A percentile compares a stretch with the other conserved stretches of the same genome.
Conservation (phyloP, 225 moss, liverwort and hornwort species). For the Ulota crispa region DNA sequence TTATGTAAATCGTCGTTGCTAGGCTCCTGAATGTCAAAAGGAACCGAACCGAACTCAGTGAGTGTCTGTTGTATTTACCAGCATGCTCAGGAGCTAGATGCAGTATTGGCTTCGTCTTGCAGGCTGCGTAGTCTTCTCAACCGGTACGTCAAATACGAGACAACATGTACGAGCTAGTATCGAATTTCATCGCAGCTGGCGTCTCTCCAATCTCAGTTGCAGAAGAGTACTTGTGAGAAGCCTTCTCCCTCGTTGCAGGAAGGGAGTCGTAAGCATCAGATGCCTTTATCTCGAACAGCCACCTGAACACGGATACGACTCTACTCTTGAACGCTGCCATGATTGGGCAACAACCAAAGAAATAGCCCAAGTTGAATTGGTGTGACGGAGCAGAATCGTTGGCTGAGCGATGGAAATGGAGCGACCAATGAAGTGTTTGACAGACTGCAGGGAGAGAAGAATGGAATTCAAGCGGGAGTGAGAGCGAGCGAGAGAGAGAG, state of each 20-base stretch:
- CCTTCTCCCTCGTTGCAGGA: not conserved
- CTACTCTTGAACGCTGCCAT: conserved; percentile 20
- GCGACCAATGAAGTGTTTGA: too few species aligned
- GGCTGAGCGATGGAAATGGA: not conserved
- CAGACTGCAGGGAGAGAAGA: not conserved
- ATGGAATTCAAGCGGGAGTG: not conserved
- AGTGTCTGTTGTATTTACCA: too few species aligned
- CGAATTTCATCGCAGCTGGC: conserved; percentile 8
- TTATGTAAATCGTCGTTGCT: not conserved
- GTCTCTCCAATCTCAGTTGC: not conserved
- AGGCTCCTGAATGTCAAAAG: not conserved
- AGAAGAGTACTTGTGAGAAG: not conserved
- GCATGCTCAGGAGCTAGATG: not conserved
- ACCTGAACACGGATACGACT: not conserved
- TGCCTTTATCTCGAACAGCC: conserved; percentile 20
- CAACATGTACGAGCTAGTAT: conserved; percentile 31
- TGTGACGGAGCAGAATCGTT: not conserved
- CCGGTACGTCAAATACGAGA: conserved; percentile 24
- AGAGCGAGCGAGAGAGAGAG: too few species aligned
- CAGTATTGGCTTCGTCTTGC: not conserved
- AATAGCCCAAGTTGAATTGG: not conserved
- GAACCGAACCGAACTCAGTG: not conserved
- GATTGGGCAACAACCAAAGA: not conserved
- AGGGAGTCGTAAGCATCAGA: not conserved
- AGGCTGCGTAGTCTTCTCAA: not conserved